Evolutionary conservation across 495 filamentous ascomycete species (phyloP), one percentile per base, ranked within the genome.

Genomic region (Gamarada debralockiae): DNA sequence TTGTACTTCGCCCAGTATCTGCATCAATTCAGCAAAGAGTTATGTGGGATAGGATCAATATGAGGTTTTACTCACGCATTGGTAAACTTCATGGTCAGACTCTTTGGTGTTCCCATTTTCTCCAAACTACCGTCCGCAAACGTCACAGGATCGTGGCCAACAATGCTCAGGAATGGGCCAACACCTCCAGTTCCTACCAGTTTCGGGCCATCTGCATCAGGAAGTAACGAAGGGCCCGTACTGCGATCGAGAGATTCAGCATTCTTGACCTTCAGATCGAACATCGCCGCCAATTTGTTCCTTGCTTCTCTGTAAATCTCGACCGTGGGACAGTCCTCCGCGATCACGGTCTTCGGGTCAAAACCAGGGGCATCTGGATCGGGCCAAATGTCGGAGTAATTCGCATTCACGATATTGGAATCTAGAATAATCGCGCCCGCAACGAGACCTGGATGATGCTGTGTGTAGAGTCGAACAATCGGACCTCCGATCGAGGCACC

Each of bases 401-500:
- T 74, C 3, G 71, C 72, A 61, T 83, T 83, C 10, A 80, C 77
- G 58, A 85, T 76, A 63, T 81, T 77, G 25, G 77, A 80, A 59
- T 87, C 83, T 0, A 87, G 75, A 3, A 86, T 67, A 14, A 86
- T 49, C 0, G 79, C 64, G 2, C 66, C 81, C 0, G 63, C 64
- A 1, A 80, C 73, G 6, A 64, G 64, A 13, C 68, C 64, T 0
- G 75, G 71, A 53, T 80, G 70, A 1, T 62, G 49, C 15, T 73
- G 63, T 3, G 75, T 73, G 57, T 76, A 85, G 18, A 85, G 65
- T 8, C 83, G 76, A 13, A 74, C 74, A 24, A 86, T 68, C 8
- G 76, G 72, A 53, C 78, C 79, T 20, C 83, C 83, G 52, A 87
- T 82, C 27, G 75, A 79, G 62, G 67, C 70, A 5, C 83, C 71